Evolutionary conservation across 1,284 basidiomycete species (phyloP), one percentile per base, ranked within the genome.

Genomic region (Lignosus rhinocerotis): DNA sequence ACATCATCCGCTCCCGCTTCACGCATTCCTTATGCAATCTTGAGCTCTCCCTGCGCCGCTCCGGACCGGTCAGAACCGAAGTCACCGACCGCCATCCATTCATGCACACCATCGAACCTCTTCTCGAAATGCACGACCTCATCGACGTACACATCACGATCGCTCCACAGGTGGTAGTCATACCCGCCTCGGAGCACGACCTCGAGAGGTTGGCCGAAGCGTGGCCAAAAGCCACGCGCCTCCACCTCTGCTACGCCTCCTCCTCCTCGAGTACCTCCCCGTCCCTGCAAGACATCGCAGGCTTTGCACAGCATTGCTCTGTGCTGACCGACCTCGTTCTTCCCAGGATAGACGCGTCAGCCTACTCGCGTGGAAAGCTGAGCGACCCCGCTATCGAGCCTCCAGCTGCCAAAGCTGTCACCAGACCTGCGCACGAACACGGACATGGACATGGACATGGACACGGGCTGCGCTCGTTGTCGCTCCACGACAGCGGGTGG

Each of bases 91-190:
- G 43, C 10, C 59, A 57, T 7, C 55, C 62, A 1, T 51, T 61
- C 19, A 30, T 57, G 8, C 33, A 25, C n/a, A 51, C 46, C 3
- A 45, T 64, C 46, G 59, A 55, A 11, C 62, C 62, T 12, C 53
- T 64, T 2, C 43, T 61, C 6, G 50, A 55, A 3, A 36, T 64
- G 53, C 60, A 57, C 55, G 55, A 50, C 25, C 55, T 64, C 36
- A 12, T n/a, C 9, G 50, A 55, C 33, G 50, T 64, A 10, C 41
- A 39, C 12, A 32, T 64, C 42, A 10, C 50, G 12, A 49, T 59
- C 55, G 42, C 55, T 4, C 55, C 53, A 2, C 59, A 58, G 2
- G 49, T 57, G 12, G 51, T 41, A 1, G 43, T 51, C 38, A 19
- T 60, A 39, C 41, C 51, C 19, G 34, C 59, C 7, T 60, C 59